Evolutionary conservation across 768 basidiomycete genomes (phyloP).

Genomic region (Termitomyces heimii): DNA sequence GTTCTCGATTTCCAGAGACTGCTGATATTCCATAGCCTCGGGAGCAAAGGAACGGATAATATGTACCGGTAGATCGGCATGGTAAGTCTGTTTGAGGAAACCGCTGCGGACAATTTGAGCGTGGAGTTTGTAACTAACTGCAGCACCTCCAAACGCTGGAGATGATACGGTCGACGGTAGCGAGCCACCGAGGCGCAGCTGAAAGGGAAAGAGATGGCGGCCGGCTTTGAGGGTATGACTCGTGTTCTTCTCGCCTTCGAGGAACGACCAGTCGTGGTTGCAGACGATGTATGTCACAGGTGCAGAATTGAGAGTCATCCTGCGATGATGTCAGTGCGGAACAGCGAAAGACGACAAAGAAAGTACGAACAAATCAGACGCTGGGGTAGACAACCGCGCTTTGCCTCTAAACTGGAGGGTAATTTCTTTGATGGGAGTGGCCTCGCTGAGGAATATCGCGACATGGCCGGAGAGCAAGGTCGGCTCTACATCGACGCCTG

Average conservation of each 20-base stretch:
- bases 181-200: constrained; percentile 77
- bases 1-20: constrained; percentile 92
- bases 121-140: constrained; percentile 84
- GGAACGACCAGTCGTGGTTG: constrained; percentile 89
- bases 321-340: constrained; percentile 15
- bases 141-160: constrained; percentile 47
- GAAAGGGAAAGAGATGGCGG: constrained; percentile 89
- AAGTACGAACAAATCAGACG: constrained; percentile 51
- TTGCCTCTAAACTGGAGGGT: constrained; percentile 83
- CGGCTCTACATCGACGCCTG: constrained; percentile 80
- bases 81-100: constrained; percentile 58
- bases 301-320: constrained; percentile 37
- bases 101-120: constrained; percentile 79
- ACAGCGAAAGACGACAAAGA: constrained; percentile 5
- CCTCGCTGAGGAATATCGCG: constrained; percentile 71
- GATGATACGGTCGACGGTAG: constrained; percentile 76
- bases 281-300: constrained; percentile 58
- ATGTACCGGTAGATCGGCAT: constrained; percentile 52
- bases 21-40: constrained; percentile 92
- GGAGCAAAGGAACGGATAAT: constrained; percentile 69
- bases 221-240: constrained; percentile 94
- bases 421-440: constrained; percentile 80
- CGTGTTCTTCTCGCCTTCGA: constrained; percentile 74
- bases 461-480: constrained; percentile 77
- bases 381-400: constrained; percentile 57